These are phyloP conservation scores for Solanum sejunctum DNA, from an alignment of 257 asterid species.

Conservation along the genomic window DNA sequence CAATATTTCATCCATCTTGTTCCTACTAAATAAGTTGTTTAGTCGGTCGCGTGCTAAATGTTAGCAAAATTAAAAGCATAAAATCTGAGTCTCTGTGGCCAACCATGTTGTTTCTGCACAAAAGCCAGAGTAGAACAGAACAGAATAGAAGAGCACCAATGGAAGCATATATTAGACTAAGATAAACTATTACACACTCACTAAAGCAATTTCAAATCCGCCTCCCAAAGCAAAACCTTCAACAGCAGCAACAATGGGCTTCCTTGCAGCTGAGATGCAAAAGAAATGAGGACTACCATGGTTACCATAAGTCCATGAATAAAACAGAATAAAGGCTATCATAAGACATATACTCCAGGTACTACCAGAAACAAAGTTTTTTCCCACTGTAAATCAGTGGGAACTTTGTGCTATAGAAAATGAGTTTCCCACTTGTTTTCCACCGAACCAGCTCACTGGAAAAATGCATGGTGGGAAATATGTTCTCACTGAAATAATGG, in stretches of 20 bases:
- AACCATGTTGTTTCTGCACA: not conserved
- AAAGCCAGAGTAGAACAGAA: not conserved
- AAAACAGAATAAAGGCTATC: not conserved
- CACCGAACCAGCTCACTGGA: too few species aligned
- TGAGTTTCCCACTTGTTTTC: too few species aligned
- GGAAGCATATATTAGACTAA: not conserved
- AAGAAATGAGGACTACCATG: not conserved
- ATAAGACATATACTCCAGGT: not conserved
- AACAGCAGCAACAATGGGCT: conserved; percentile 96
- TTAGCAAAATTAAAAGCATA: not conserved
- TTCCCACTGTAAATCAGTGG: too few species aligned
- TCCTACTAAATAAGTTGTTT: not conserved
- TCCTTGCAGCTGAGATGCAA: conserved; percentile 52
- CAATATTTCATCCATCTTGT: not conserved
- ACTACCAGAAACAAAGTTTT: too few species aligned
- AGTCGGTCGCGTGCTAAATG: not conserved
- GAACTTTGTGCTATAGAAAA: too few species aligned
- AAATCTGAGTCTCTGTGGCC: not conserved
- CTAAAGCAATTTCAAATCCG: conserved; percentile 93
- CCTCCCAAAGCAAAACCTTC: conserved; percentile 99
- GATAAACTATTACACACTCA: conserved; percentile 7
- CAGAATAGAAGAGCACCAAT: not conserved
- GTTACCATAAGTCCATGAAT: not conserved
- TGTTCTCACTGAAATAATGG: too few species aligned
- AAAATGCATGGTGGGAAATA: too few species aligned